These are phyloP conservation scores for Gelatoporia subvermispora DNA, from an alignment of 768 basidiomycete genomes.

Conservation along the genomic window DNA sequence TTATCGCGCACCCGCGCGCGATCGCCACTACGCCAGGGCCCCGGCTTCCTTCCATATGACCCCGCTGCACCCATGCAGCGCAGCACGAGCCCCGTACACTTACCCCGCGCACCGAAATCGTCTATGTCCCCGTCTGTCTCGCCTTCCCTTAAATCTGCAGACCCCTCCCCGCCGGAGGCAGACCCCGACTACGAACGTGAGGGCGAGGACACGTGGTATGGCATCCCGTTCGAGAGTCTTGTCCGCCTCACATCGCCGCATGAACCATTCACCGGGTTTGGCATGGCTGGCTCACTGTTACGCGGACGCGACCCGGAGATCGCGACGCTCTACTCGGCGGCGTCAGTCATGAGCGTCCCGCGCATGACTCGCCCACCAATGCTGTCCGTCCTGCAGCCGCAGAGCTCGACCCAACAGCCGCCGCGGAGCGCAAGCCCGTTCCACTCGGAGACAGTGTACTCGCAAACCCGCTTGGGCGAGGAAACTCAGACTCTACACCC, in stretches of 20 bases:
- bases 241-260: constrained; percentile 66
- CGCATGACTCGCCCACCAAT: constrained; percentile 33
- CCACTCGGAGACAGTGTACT: constrained; percentile 19
- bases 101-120: constrained; percentile 3
- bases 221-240: constrained; percentile 68
- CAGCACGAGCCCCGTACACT: constrained; percentile 12
- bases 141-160: constrained; percentile 14
- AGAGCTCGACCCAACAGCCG: constrained; percentile 20
- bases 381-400: constrained; percentile 20
- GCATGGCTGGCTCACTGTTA: constrained; percentile 40
- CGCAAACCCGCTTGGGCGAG: constrained; percentile 16
- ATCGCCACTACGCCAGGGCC: constrained; percentile 5
- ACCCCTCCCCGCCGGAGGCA: background rate
- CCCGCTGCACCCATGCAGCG: background rate
- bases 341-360: constrained; percentile 70
- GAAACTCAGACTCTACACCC: constrained; percentile 33
- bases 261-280: constrained; percentile 33
- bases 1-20: constrained; percentile 6
- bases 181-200: constrained; percentile 17
- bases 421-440: constrained; percentile 25
- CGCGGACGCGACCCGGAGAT: constrained; percentile 68
- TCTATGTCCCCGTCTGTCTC: constrained; percentile 16
- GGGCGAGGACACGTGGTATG: constrained; percentile 40
- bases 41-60: constrained; percentile 2
- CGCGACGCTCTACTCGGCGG: constrained; percentile 83